Evolutionary conservation across 345 rosid genomes (phyloP).

Genomic region (Pistacia vera): DNA sequence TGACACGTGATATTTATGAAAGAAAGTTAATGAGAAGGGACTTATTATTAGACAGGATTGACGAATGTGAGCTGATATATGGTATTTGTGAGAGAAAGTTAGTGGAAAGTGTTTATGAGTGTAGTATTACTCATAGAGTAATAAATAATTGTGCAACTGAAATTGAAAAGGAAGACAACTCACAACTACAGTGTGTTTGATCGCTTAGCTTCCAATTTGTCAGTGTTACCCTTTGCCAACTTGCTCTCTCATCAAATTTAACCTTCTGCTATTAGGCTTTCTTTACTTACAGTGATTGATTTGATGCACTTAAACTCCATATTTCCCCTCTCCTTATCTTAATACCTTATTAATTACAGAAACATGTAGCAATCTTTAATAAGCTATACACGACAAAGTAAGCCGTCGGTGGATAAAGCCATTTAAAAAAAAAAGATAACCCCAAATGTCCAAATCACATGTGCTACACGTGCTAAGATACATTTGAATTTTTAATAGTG

Average conservation of each 20-base stretch:
- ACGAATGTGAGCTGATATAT: no score
- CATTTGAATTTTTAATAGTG: neutral
- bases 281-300: neutral
- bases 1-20: no score
- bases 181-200: neutral
- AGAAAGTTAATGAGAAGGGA: no score
- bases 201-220: neutral
- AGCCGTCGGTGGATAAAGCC: slow-evolving; percentile 8
- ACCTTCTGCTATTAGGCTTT: neutral
- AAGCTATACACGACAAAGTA: neutral
- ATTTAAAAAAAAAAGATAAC: neutral
- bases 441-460: neutral
- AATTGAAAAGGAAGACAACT: neutral
- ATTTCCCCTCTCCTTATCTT: neutral
- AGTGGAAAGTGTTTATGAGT: no score
- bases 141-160: no score
- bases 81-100: no score
- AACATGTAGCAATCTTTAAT: no score
- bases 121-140: no score
- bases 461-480: neutral
- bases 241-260: no score
- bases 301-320: no score
- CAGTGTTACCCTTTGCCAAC: neutral
- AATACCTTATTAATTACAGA: neutral
- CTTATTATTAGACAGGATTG: no score